Evolutionary conservation across 2,329 filamentous ascomycete species (phyloP), one percentile per base, ranked within the genome.

Genomic region (Fusarium illudens): DNA sequence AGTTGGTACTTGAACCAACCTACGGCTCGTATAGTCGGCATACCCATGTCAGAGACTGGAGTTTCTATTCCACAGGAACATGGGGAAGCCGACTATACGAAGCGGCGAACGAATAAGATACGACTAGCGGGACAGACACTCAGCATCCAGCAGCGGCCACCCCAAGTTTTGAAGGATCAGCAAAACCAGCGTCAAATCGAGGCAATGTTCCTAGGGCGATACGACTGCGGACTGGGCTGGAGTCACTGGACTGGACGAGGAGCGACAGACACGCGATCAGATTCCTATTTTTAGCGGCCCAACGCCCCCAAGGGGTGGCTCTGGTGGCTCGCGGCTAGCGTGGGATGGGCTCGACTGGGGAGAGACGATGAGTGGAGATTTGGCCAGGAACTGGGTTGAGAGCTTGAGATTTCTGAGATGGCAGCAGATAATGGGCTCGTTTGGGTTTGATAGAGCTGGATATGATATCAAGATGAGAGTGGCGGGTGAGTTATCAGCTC

Each of bases 201-300:
- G 55, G 44, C 51, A 29, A 27, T 61, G 67, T 67, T 70, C 62
- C 54, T 68, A 62, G 58, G 37, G 50, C 62, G 54, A 69, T 64
- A 66, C 58, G 51, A 60, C 17, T n/a, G n/a, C n/a, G n/a, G n/a
- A n/a, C n/a, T n/a, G n/a, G n/a, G n/a, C n/a, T n/a, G n/a, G n/a
- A n/a, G n/a, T n/a, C n/a, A n/a, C n/a, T n/a, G n/a, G n/a, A n/a
- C n/a, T 17, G 29, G 37, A 25, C 13, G 29, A 56, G 57, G 33
- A 58, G 17, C 29, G 48, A 65, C 71, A 73, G 48, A 65, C 71
- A 73, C 71, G 65, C 64, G 71, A 73, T 55, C 62, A 64, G 13
- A 30, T 54, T 64, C 63, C 71, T 72, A 73, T 73, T 73, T 73
- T 73, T 73, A 50, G 60, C 62, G 30, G 42, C 22, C 20, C 52